Evolutionary conservation across 768 basidiomycete genomes (phyloP), one percentile per base, ranked within the genome.

Genomic region (Tylopilus rubrobrunneus): DNA sequence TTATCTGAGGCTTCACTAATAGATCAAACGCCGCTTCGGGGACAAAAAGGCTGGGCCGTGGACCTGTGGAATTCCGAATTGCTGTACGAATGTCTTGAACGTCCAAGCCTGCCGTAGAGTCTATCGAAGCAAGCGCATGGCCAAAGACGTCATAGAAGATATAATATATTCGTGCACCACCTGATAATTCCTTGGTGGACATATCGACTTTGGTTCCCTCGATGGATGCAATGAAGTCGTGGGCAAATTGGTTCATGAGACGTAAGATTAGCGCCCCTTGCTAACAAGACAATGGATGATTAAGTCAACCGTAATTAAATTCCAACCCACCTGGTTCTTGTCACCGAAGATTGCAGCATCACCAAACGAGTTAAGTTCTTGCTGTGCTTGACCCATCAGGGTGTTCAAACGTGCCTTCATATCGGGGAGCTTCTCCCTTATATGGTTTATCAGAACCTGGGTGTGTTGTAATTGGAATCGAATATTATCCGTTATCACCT

Each of bases 71-170:
- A 68, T 99, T 99, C 28, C 97, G 84, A 60, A 99, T 99, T 27
- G 97, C 97, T 5, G 97, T 99, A 23, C 96, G 84, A 66, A 99
- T 98, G 67, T 99, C 97, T 61, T 90, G 88, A 55, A 89, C 85
- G 54, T 94, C 93, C 51, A 99, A 78, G 66, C 95, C 95, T 45
- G 84, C 79, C 14, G 93, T 92, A 1, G 97, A 86, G 66, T 98
- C 89, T 63, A 99, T 92, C 7, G 83, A 87, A 51, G 84, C 81
- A 7, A 99, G 83, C 1, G 96, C 97, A 48, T 88, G 80, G 2
- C 97, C 97, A 65, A 98, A 99, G 49, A 98, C 84, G 64, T 98
- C 97, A 68, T 98, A 93, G 81, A 99, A 99, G 68, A 99, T 98
- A 75, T 98, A 98, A 73, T 98, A 98, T 72, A 99, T 93, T 50